These are phyloP conservation scores for Prosopis cineraria DNA, from an alignment of 306 rosid species.

Conservation along the genomic window DNA sequence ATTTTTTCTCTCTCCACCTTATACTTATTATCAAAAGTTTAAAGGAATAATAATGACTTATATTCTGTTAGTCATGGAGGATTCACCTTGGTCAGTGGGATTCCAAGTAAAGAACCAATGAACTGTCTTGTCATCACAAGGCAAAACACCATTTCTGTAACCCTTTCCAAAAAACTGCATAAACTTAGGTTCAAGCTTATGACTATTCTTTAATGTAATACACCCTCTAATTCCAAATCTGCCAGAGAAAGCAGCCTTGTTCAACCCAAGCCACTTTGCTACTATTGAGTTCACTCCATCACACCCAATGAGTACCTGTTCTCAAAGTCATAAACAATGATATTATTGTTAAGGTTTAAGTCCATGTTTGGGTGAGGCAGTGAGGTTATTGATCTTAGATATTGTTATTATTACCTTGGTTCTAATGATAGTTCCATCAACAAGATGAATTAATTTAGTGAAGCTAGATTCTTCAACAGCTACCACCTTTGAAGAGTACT, in stretches of 20 bases:
- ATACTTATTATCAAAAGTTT: neutral
- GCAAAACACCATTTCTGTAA: slow-evolving; percentile 51
- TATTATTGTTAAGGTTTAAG: neutral
- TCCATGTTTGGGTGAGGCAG: neutral
- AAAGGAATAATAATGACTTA: neutral
- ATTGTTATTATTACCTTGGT: slow-evolving; percentile 49
- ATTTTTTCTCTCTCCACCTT: too few relatives aligned
- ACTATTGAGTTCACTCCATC: slow-evolving; percentile 86
- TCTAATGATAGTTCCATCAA: slow-evolving; percentile 62
- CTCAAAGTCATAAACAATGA: neutral
- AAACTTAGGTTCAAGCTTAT: slow-evolving; percentile 41
- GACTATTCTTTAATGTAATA: slow-evolving; percentile 27
- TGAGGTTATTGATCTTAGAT: neutral
- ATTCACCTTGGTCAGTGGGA: slow-evolving; percentile 59
- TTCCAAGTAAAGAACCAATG: slow-evolving; percentile 70
- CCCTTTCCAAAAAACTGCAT: slow-evolving; percentile 60
- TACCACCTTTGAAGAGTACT: slow-evolving; percentile 73
- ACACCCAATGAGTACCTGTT: slow-evolving; percentile 70
- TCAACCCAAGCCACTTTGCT: slow-evolving; percentile 71
- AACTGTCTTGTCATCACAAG: slow-evolving; percentile 46
- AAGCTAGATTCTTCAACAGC: slow-evolving; percentile 64
- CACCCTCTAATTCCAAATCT: slow-evolving; percentile 65
- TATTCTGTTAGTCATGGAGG: neutral
- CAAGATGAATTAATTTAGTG: slow-evolving; percentile 66
- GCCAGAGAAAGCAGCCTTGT: slow-evolving; percentile 41